Base-by-base conservation (phyloP, 176 grass and related monocot genomes). In the Hsuehochloa calcarea region DNA sequence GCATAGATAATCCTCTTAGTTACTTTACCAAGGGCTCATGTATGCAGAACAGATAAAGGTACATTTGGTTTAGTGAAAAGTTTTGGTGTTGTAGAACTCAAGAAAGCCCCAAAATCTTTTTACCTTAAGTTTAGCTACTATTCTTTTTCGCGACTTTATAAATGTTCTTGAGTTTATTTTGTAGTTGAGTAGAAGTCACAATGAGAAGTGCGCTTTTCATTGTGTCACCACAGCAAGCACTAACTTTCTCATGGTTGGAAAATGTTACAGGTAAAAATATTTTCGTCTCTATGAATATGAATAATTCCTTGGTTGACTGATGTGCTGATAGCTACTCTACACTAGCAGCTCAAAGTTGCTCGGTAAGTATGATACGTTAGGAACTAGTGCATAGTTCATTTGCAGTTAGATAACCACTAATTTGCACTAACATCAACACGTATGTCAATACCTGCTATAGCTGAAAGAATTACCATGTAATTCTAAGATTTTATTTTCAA, bases 391-490 rank as follows among this genome's bases (percentile, higher is more conserved):
- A 70, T 49, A 61, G 5, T 49, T 41, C 31, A 59, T 27, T 77
- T 88, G 29, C 20, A n/a, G 11, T 27, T 27, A 77, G 65, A 41
- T 52, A 77, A 70, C 80, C 40, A 69, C 64, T 69, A 72, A 63
- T 81, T 68, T 25, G 54, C 29, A 13, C 37, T 65, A 82, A 45
- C 46, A 65, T 72, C 35, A 64, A 43, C 52, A 69, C 85, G 22
- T 54, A 7, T 70, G 22, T 34, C 55, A 43, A 19, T 47, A 54
- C 9, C 38, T 77, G 39, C 35, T 37, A 45, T 34, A 71, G 78
- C 35, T 77, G 15, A 86, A 63, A 82, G 13, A 71, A 77, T 51
- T 65, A 22, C 14, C 54, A 47, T 71, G 31, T 64, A 81, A 34
- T 58, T 20, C 76, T 38, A 40, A 27, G n/a, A n/a, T 49, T 62